Base-by-base conservation (phyloP, 2,329 filamentous ascomycete species). In the Phaeosphaeria sp. region DNA sequence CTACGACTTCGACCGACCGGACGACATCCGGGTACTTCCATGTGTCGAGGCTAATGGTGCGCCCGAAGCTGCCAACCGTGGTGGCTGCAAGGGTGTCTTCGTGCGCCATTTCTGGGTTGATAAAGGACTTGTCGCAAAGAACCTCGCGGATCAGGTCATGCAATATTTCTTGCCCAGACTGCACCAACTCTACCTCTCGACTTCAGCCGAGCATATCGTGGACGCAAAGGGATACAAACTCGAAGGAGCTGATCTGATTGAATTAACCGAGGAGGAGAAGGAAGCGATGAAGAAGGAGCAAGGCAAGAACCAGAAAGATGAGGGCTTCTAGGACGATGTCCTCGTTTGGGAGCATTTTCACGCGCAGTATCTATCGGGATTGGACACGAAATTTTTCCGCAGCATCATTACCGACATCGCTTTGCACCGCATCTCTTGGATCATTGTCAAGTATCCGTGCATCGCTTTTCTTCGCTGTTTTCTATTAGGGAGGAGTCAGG, bases 41-140 rank as follows among this genome's bases (percentile, higher is more conserved):
- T 78, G 76, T 54, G 72, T 72, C 25, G 74, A 78, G 56, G 75
- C 75, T 22, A 78, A 78, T 27, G 76, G 76, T 15, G 72, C 71
- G 1, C 75, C 74, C 2, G 73, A 75, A 58, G 73, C 73, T 11
- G 68, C 64, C 22, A 64, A 68, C 44, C 67, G 72, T 11, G 71
- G 72, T 21, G 71, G 71, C 10, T 78, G 76, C 64, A 74, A 74
- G 46, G 76, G 76, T 54, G 69, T 72, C 13, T 77, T 76, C 54
- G 73, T 78, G 25, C 68, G 74, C n/a, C 76, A 78, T 52, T 77
- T 72, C 57, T 77, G 74, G 75, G 68, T 77, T 10, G 67, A 75
- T 59, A 77, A 77, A 57, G 66, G 66, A 1, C 58, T 75, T 15
- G 71, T 75, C 2, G 59, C 67, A 0, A 71, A 71, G 59, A 71